Percentiles rank a stretch among this genome's conserved stretches.
Evolutionary conservation across 2,329 filamentous ascomycete genomes (phyloP).

Genomic region (Neonectria coccinea): DNA sequence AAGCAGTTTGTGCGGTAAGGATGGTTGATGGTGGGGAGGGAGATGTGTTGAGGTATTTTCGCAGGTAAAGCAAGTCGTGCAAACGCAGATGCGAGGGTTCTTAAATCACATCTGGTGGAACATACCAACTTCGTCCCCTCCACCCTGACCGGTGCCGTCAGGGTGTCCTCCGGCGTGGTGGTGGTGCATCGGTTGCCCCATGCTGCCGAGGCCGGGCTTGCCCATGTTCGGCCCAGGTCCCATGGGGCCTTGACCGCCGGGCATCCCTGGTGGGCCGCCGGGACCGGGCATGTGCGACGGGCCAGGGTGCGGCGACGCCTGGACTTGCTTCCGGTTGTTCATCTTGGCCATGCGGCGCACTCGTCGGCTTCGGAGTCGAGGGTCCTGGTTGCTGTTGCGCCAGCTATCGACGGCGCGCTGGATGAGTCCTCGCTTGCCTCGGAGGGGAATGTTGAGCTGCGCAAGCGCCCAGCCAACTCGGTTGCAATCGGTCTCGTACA

Average conservation of each 20-base stretch:
- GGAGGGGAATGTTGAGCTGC: slow-evolving; percentile 88
- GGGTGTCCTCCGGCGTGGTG: slow-evolving; percentile 60
- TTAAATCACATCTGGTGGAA: slow-evolving; percentile 88
- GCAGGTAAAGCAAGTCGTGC: slow-evolving; percentile 44
- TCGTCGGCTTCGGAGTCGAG: slow-evolving; percentile 86
- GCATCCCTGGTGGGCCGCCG: slow-evolving; percentile 73
- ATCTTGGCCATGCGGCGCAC: slow-evolving; percentile 97
- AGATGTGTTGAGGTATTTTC: slow-evolving; percentile 33
- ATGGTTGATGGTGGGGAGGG: slow-evolving; percentile 24
- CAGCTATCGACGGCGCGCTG: slow-evolving; percentile 98
- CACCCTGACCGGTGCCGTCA: slow-evolving; percentile 71
- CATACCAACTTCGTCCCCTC: slow-evolving; percentile 95
- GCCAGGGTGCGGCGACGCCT: slow-evolving; percentile 66
- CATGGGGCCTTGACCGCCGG: slow-evolving; percentile 72
- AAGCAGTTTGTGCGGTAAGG: slow-evolving; percentile 40
- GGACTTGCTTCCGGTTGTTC: slow-evolving; percentile 82
- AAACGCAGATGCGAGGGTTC: slow-evolving; percentile 53
- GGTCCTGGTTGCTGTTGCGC: slow-evolving; percentile 99
- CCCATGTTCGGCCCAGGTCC: slow-evolving; percentile 69
- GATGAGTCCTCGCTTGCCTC: slow-evolving; percentile 94
- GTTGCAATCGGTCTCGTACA: slow-evolving; percentile 99
- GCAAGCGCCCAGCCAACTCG: slow-evolving; percentile 99
- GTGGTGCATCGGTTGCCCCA: slow-evolving; percentile 78
- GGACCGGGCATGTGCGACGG: slow-evolving; percentile 75
- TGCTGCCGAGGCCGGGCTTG: slow-evolving; percentile 73